Evolutionary conservation across 2,329 filamentous ascomycete species (phyloP), one percentile per base, ranked within the genome.

Genomic region (Pseudomassariella vexata): DNA sequence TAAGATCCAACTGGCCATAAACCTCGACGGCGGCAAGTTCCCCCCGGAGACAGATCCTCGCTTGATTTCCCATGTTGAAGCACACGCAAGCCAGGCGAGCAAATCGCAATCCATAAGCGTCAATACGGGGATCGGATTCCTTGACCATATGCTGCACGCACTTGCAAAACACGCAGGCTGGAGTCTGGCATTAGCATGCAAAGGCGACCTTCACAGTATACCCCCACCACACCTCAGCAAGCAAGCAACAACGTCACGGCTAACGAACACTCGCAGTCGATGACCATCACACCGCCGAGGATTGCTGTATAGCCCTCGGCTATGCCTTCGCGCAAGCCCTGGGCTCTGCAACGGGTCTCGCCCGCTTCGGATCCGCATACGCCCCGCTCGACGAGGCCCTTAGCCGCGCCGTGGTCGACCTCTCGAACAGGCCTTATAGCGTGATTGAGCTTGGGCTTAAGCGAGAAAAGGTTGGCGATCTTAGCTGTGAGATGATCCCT

Each of bases 61-160:
- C 41, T 66, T 78, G 38, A 60, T 68, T 42, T 62, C 70, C 11
- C 57, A 63, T 36, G 64, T 60, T 21, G 75, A 75, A 38, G 69
- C 70, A 35, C 92, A 98, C 57, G 90, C 92, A 19, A 81, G 82
- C 2, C 90, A 98, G 62, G 69, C 79, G 43, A 90, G 85, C 47
- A 79, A 82, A 46, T 85, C 81, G 24, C 92, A 96, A 62, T 79
- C 78, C 39, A 95, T 96, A 56, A 78, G 78, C 53, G 73, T 96
- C 45, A 81, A 86, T 70, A 95, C 90, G 0, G 92, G 92, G 44
- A 94, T 98, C 59, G 92, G 92, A 38, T 98, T 98, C 63, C 72
- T 98, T 35, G 92, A 98, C 66, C 92, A 98, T 69, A 96, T 98
- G 90, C 74, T 96, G 30, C 92, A 98, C 62, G 92, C 92, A 5